Evolutionary conservation across 805 yeast genomes (phyloP), one percentile per base, ranked within the genome.

Genomic region (Wickerhamomyces strasburgensis): DNA sequence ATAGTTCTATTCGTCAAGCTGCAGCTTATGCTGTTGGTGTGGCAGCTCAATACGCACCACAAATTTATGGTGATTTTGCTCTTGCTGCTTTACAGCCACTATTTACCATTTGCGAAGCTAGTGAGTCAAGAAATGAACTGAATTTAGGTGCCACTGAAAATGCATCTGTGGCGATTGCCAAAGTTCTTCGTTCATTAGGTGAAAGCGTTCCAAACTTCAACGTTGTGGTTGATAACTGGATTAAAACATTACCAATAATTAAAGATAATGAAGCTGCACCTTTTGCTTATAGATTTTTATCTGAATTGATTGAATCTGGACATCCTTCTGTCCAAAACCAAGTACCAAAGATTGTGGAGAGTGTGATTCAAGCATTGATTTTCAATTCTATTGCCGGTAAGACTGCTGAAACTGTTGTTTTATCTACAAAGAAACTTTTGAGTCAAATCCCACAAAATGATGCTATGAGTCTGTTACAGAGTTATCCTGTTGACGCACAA

Each of bases 201-300:
- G 51, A 70, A 5, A 57, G 56, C 34, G 67, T 85, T 34, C 80
- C 88, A 21, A 75, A 79, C 54, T 62, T 78, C 39, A 76, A 82
- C 44, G 67, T 72, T 18, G 73, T 84, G 18, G 65, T 85, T 33
- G 72, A 69, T 21, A 81, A 73, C 42, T 93, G 98, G 98, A 65
- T 93, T 36, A 71, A 72, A 43, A 72, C 86, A 9, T 73, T 93
- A 47, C 98, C 98, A 16, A 73, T 90, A 29, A 61, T 79, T 16
- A 83, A 78, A 49, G 97, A 93, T 58, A 83, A 78, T 29, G 93
- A 84, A 48, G 95, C 95, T 5, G 97, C 97, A 4, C 78, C 87
- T 13, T 86, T 72, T 58, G 78, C 86, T 14, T 93, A 87, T 63
- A 69, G 72, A 49, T 89, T 86, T 56, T 66, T 89, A 46, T 65